Percentiles rank a stretch among this genome's conserved stretches.
Conservation (phyloP, 192 early-diverging fungal genomes). For the Kappamyces sp. region DNA sequence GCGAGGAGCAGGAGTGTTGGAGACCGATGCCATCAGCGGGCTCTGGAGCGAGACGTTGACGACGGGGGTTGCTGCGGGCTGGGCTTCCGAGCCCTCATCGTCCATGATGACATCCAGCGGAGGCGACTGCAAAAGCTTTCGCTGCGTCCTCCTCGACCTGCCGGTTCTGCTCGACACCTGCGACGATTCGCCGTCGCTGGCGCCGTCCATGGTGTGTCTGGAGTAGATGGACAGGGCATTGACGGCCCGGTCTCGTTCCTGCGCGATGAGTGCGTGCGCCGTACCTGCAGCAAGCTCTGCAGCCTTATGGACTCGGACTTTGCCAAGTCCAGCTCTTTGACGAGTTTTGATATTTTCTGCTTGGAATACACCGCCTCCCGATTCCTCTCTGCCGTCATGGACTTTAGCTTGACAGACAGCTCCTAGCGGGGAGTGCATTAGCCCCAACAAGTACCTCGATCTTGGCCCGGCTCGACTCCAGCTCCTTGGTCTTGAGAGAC, state of each 20-base stretch:
- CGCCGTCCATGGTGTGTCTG: not conserved
- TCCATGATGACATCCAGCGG: too few relatives aligned
- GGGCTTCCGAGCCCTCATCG: too few relatives aligned
- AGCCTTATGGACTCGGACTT: not conserved
- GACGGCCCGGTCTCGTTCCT: conserved; percentile 12
- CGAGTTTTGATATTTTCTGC: not conserved
- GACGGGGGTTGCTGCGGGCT: too few relatives aligned
- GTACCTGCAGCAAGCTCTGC: not conserved
- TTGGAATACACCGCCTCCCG: not conserved
- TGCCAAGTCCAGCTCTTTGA: conserved; percentile 4
- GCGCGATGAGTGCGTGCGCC: not conserved
- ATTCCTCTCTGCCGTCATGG: not conserved
- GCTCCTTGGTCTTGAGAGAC: not conserved
- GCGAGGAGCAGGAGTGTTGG: too few relatives aligned
- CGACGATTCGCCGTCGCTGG: not conserved
- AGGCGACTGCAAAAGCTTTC: too few relatives aligned
- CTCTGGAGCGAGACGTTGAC: too few relatives aligned
- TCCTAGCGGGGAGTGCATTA: not conserved
- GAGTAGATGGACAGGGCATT: conserved; percentile 9
- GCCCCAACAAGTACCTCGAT: not conserved
- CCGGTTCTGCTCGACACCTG: not conserved
- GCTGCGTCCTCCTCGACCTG: too few relatives aligned
- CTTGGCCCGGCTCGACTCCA: not conserved
- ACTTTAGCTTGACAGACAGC: not conserved
- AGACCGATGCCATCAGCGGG: too few relatives aligned